phyloP scores from a whole-genome alignment of 2,329 filamentous ascomycete species.

The Fusarium cyanostomum region DNA sequence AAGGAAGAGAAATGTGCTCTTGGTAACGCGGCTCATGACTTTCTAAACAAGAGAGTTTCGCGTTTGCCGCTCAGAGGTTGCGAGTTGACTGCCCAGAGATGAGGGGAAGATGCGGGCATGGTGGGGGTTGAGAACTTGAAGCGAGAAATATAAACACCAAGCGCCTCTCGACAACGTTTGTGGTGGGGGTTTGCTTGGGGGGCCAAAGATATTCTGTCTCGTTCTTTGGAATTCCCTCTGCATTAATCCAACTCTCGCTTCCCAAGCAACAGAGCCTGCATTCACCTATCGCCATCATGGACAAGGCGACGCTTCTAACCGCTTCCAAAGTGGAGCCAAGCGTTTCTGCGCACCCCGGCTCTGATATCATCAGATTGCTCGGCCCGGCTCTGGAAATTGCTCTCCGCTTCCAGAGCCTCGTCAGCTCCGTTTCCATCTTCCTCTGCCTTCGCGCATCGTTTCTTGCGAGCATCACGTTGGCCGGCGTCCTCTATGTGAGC shows the following conservation, averaged over 20 bases:
- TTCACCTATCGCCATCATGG: constrained; percentile 42
- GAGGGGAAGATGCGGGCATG: not conserved
- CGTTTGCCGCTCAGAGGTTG: constrained; percentile 21
- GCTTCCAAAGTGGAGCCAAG: constrained; percentile 50
- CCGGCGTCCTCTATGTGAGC: constrained; percentile 36
- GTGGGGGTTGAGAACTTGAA: constrained; percentile 16
- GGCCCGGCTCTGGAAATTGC: constrained; percentile 48
- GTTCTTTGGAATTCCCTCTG: constrained; percentile 4
- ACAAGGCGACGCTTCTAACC: constrained; percentile 52
- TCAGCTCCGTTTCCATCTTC: constrained; percentile 46
- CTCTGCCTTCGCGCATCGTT: constrained; percentile 47
- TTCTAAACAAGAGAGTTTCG: constrained; percentile 14
- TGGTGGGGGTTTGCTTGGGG: constrained; percentile 1
- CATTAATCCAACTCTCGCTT: not conserved
- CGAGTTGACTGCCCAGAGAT: not conserved
- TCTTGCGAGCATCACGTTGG: constrained; percentile 43
- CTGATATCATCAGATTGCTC: constrained; percentile 46
- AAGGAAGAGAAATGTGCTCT: constrained; percentile 28
- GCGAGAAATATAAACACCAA: constrained; percentile 35
- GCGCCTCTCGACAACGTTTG: not conserved
- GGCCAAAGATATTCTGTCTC: constrained; percentile 7
- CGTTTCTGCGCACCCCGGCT: constrained; percentile 44
- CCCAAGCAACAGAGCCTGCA: constrained; percentile 12
- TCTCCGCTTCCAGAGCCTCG: constrained; percentile 48
- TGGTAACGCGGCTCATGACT: constrained; percentile 9